Base-by-base conservation (phyloP, 148 eudicot species). In the Heliamphora exappendiculata region DNA sequence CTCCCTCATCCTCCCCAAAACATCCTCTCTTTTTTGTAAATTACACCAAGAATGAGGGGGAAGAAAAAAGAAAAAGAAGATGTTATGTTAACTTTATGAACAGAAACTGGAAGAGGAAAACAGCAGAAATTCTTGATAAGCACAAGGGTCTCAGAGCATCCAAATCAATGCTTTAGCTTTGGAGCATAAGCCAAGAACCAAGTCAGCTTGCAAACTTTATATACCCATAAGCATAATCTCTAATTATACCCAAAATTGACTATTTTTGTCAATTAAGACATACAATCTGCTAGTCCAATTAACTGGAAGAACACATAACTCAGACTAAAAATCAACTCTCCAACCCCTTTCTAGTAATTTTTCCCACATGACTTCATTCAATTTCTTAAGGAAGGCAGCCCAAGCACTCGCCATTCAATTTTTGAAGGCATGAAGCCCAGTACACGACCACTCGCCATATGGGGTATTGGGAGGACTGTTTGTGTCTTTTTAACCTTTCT, bases 181-280 rank as follows among this genome's bases (percentile, higher is more conserved):
- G 14, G 31, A 68, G 31, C 67, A 68, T 28, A 28, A 16, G 22
- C 51, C 50, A n/a, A 34, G 31, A 53, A 39, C 41, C 2, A 64
- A 24, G 45, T 64, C 28, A 55, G 64, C 53, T 31, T 39, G n/a
- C 41, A 4, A 45, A 75, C 67, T 14, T 67, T 28, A 22, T 26
- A 54, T 13, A 55, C 37, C 24, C n/a, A 58, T n/a, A 42, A 10
- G 37, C 74, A 57, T 72, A n/a, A 70, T 42, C 81, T 64, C 63
- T 22, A 72, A 11, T 47, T 9, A 47, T 26, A 58, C 64, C 36
- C 31, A 72, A 64, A 51, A 9, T 63, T 26, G 28, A 34, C 47
- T 7, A 14, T n/a, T 19, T 60, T n/a, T 9, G 19, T 10, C 42
- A 14, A 60, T 29, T 42, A 29, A 54, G 4, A 60, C 29, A 29